Evolutionary conservation across 2,329 filamentous ascomycete genomes (phyloP).

Genomic region (Cryphonectria radicalis): DNA sequence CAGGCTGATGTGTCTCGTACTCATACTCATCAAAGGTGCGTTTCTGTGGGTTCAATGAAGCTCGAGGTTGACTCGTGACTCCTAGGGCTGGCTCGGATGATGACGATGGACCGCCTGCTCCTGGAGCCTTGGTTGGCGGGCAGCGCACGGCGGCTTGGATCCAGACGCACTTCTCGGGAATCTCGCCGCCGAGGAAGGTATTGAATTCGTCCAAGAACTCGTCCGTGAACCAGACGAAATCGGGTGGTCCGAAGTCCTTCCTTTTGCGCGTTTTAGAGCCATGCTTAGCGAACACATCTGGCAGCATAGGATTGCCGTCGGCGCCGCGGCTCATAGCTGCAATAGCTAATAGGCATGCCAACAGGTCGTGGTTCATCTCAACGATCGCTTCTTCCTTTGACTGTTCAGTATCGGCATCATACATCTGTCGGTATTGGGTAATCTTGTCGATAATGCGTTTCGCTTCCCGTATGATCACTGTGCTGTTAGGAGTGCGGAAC

Average conservation of each 20-base stretch:
- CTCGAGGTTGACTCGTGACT: background rate
- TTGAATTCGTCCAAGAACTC: background rate
- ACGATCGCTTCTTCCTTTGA: background rate
- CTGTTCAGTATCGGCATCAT: background rate
- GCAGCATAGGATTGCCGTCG: background rate
- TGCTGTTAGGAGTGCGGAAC: background rate
- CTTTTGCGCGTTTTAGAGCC: background rate
- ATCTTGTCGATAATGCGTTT: background rate
- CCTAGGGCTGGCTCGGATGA: background rate
- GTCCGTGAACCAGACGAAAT: background rate
- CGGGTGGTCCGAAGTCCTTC: background rate
- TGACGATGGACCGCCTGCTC: no score
- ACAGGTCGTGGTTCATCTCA: background rate
- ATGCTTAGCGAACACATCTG: background rate
- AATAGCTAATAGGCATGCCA: background rate
- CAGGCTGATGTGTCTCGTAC: background rate
- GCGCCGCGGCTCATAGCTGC: background rate
- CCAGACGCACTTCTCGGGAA: background rate
- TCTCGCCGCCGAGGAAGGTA: background rate
- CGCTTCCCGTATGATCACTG: background rate
- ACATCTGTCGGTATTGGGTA: background rate
- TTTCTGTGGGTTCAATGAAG: background rate
- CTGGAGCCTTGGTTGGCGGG: no score
- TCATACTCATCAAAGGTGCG: background rate
- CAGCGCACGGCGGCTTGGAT: background rate